phyloP scores from a whole-genome alignment of 78 protist species.

The Ministeria vibrans region DNA sequence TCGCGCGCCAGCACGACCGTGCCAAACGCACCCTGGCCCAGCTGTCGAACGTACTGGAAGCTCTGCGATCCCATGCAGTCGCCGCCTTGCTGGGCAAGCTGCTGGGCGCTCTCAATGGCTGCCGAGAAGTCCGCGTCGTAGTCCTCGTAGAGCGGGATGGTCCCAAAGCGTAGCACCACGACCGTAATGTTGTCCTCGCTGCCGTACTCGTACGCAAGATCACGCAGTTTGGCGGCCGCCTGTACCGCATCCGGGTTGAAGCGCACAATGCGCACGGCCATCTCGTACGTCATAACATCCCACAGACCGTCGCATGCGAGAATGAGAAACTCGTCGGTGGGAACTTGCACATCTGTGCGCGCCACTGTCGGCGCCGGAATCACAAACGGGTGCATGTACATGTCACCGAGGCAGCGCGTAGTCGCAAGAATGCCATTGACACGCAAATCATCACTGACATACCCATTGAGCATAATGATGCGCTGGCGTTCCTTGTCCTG shows the following conservation, averaged over 20 bases:
- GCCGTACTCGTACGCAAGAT: neutral
- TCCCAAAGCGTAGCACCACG: neutral
- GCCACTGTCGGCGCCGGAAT: no score
- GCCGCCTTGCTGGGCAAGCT: neutral
- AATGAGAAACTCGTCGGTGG: slow-evolving; percentile 34
- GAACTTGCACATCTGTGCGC: no score
- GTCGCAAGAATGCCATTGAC: neutral
- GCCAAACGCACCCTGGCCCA: slow-evolving; percentile 54
- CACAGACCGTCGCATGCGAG: slow-evolving; percentile 56
- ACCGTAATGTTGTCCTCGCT: neutral
- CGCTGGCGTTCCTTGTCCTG: slow-evolving; percentile 4
- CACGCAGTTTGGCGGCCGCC: neutral
- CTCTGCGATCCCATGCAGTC: neutral
- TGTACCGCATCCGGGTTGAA: neutral
- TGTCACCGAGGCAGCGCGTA: neutral
- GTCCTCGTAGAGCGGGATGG: neutral
- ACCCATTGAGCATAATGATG: neutral
- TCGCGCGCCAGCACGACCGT: neutral
- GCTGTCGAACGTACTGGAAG: neutral
- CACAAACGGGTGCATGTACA: neutral
- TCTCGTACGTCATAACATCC: slow-evolving; percentile 38
- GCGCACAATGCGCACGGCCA: slow-evolving; percentile 11
- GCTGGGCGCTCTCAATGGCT: neutral
- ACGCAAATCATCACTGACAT: neutral
- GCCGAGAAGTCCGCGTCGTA: neutral